These are phyloP conservation scores for Claviceps sorghi DNA, from an alignment of 2,329 filamentous ascomycete genomes.

Conservation along the genomic window DNA sequence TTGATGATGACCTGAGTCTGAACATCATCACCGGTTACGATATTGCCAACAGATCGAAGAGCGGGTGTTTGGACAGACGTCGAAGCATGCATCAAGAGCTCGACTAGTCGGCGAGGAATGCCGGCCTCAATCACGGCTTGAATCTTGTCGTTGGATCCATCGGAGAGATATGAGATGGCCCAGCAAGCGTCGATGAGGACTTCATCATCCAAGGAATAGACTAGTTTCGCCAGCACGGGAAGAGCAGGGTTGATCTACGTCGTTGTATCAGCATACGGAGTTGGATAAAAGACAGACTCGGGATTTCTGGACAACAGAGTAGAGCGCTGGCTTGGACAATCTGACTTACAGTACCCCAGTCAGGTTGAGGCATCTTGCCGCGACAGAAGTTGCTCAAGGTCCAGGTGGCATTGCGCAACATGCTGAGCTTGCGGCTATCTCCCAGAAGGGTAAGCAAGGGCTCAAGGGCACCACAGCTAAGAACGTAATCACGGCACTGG, in stretches of 20 bases:
- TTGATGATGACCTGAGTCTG: slow-evolving; percentile 99
- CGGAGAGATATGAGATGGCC: slow-evolving; percentile 97
- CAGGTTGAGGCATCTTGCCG: slow-evolving; percentile 96
- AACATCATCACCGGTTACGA: slow-evolving; percentile 95
- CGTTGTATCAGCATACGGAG: not conserved
- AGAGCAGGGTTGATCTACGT: slow-evolving; percentile 80
- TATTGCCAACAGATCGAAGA: slow-evolving; percentile 93
- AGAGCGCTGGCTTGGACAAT: not conserved
- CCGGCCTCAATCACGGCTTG: slow-evolving; percentile 97
- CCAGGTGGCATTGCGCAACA: slow-evolving; percentile 98
- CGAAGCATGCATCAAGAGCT: slow-evolving; percentile 94
- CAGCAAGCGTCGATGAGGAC: slow-evolving; percentile 98
- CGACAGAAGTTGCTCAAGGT: slow-evolving; percentile 99
- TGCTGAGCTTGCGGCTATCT: slow-evolving; percentile 96
- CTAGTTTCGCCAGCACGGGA: slow-evolving; percentile 88
- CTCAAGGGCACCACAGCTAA: slow-evolving; percentile 79
- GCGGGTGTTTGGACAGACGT: slow-evolving; percentile 97
- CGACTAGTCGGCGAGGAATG: slow-evolving; percentile 88
- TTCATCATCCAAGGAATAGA: slow-evolving; percentile 96
- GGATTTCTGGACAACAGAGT: not conserved
- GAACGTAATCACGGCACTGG: slow-evolving; percentile 90
- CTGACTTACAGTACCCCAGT: slow-evolving; percentile 75
- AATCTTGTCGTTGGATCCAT: slow-evolving; percentile 98
- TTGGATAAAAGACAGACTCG: not conserved
- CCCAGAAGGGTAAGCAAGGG: slow-evolving; percentile 80